These are phyloP conservation scores for Berberis thunbergii DNA, from an alignment of 164 flowering plant genomes.

Conservation along the genomic window DNA sequence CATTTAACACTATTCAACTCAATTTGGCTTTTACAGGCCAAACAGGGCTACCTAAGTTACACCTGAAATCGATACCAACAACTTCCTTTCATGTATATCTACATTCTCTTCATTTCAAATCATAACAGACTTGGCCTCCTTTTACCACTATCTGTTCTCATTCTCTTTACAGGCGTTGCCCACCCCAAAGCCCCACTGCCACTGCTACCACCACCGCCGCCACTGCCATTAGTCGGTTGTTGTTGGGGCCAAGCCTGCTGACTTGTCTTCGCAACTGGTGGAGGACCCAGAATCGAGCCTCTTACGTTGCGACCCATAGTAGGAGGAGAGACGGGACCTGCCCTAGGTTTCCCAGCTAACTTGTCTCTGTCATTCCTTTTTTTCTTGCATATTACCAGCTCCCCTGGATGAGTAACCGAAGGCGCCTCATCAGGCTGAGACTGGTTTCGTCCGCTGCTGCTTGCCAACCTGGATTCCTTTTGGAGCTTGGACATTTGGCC, in stretches of 20 bases:
- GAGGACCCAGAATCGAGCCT: constrained; percentile 23
- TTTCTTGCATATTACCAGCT: constrained; percentile 91
- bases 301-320: constrained; percentile 30
- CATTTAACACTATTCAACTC: constrained; percentile 6
- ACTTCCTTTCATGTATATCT: constrained; percentile 16
- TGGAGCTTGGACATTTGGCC: constrained; percentile 24
- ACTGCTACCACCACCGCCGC: background rate
- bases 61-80: constrained; percentile 15
- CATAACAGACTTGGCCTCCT: constrained; percentile 83
- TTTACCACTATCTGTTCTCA: constrained; percentile 86
- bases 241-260: constrained; percentile 45
- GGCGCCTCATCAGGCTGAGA: constrained; percentile 46
- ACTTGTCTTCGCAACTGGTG: constrained; percentile 17
- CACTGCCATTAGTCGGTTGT: constrained; percentile 25
- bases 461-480: constrained; percentile 53
- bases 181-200: constrained; percentile 44
- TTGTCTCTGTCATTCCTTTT: constrained; percentile 94
- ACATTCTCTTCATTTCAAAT: constrained; percentile 16
- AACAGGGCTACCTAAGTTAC: constrained; percentile 13
- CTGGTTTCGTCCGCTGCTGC: constrained; percentile 32
- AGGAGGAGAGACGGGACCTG: constrained; percentile 59
- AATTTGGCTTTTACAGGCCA: constrained; percentile 7
- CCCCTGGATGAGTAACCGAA: constrained; percentile 79
- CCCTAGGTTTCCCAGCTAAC: constrained; percentile 39
- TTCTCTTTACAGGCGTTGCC: constrained; percentile 94